phyloP scores from a whole-genome alignment of 192 early-diverging fungal genomes.

The Geranomyces michiganensis region DNA sequence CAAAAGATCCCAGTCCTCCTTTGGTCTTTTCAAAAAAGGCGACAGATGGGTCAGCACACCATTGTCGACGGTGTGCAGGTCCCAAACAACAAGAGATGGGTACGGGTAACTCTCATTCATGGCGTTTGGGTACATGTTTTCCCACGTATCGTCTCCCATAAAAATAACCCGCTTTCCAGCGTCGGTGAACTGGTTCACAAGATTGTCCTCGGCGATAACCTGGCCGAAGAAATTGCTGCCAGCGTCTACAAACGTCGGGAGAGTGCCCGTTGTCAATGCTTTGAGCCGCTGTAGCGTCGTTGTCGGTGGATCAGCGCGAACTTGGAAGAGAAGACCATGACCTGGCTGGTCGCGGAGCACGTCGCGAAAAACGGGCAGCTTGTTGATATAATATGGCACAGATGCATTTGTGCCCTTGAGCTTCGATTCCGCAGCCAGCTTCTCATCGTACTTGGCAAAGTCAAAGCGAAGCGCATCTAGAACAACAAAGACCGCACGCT shows the following conservation, averaged over 20 bases:
- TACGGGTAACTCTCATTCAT: constrained; percentile 56
- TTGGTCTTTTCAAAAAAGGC: constrained; percentile 37
- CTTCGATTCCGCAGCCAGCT: constrained; percentile 7
- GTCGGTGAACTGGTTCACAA: constrained; percentile 47
- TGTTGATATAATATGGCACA: constrained; percentile 44
- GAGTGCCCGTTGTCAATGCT: constrained; percentile 60
- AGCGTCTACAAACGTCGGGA: constrained; percentile 65
- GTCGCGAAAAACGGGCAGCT: constrained; percentile 45
- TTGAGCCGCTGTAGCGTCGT: constrained; percentile 67
- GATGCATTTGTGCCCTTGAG: constrained; percentile 1
- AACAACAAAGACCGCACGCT: constrained; percentile 49
- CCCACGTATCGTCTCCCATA: constrained; percentile 97
- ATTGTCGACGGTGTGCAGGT: constrained; percentile 93
- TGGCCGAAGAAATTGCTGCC: constrained; percentile 61
- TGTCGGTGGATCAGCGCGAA: constrained; percentile 62
- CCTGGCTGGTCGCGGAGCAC: constrained; percentile 30
- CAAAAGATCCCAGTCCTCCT: constrained; percentile 71
- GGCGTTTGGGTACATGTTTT: constrained; percentile 74
- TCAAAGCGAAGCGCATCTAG: constrained; percentile 63
- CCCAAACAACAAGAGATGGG: constrained; percentile 74
- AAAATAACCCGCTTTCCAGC: constrained; percentile 51
- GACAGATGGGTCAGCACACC: constrained; percentile 70
- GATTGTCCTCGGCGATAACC: constrained; percentile 57
- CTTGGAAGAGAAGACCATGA: constrained; percentile 46
- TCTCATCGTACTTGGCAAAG: constrained; percentile 43